Conservation (phyloP, 768 basidiomycete genomes). For the Paxillus rubicundulus region DNA sequence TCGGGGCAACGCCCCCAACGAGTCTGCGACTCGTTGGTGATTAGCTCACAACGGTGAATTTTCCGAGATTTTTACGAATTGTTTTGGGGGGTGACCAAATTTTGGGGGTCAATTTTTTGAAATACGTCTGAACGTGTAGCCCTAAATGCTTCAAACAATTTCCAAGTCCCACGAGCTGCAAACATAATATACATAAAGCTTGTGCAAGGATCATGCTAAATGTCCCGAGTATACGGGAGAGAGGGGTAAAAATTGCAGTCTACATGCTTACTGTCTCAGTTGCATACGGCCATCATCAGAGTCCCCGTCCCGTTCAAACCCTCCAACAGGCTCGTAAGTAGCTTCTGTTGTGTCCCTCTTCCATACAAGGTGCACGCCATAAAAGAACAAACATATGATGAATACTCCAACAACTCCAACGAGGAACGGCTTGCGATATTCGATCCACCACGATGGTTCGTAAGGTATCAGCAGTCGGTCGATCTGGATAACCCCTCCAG, state of each 20-base stretch:
- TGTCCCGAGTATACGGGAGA: too few relatives aligned
- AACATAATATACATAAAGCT: not conserved
- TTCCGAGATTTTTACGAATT: too few relatives aligned
- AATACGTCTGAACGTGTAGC: too few relatives aligned
- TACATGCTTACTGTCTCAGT: slow-evolving; percentile 14
- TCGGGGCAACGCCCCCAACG: too few relatives aligned
- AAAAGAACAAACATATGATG: slow-evolving; percentile 68
- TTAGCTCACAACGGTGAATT: too few relatives aligned
- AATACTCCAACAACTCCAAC: slow-evolving; percentile 59
- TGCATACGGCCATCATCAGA: slow-evolving; percentile 20
- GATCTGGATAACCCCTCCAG: slow-evolving; percentile 87
- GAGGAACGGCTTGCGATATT: slow-evolving; percentile 67
- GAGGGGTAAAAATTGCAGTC: slow-evolving; percentile 9
- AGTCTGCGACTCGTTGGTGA: too few relatives aligned
- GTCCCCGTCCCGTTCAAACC: slow-evolving; percentile 60
- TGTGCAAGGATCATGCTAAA: not conserved
- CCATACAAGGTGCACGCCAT: slow-evolving; percentile 71
- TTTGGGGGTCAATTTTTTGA: too few relatives aligned
- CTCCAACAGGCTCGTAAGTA: slow-evolving; percentile 88
- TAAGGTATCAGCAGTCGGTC: slow-evolving; percentile 84
- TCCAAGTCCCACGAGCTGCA: slow-evolving; percentile 1
- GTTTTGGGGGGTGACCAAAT: too few relatives aligned
- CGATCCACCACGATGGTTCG: slow-evolving; percentile 79
- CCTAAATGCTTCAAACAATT: too few relatives aligned
- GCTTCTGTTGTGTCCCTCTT: slow-evolving; percentile 73